These are phyloP conservation scores for Neonectria magnoliae DNA, from an alignment of 2,329 filamentous ascomycete genomes.

Conservation along the genomic window DNA sequence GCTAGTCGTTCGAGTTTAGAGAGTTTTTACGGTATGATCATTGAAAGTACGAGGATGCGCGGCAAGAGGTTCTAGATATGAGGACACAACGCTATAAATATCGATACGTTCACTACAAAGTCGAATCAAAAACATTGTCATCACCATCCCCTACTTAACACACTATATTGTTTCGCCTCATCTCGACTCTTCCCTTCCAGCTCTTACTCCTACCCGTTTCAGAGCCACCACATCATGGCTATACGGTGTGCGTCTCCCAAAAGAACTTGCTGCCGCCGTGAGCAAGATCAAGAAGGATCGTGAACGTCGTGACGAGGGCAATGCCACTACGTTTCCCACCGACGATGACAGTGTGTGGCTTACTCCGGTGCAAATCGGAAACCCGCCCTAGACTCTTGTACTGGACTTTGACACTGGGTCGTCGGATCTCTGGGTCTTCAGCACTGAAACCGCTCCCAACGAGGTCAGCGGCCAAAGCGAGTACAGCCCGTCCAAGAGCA, in stretches of 20 bases:
- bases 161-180: not conserved
- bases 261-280: constrained; percentile 35
- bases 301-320: constrained; percentile 42
- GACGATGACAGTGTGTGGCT: constrained; percentile 51
- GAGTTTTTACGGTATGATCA: too few relatives aligned
- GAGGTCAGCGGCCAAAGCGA: constrained; percentile 50
- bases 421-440: constrained; percentile 61
- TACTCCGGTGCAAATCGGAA: constrained; percentile 53
- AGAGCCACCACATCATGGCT: constrained; percentile 4
- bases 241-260: constrained; percentile 47
- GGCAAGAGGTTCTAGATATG: not conserved
- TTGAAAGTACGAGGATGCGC: not conserved
- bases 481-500: constrained; percentile 52
- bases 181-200: not conserved
- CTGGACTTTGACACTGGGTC: constrained; percentile 59
- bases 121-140: not conserved
- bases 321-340: constrained; percentile 42
- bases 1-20: too few relatives aligned
- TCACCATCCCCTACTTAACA: not conserved
- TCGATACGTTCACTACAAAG: not conserved
- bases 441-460: constrained; percentile 52
- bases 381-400: constrained; percentile 53
- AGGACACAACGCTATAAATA: not conserved
- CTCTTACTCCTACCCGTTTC: not conserved
- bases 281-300: constrained; percentile 3